Base-by-base conservation (phyloP, 2,329 filamentous ascomycete genomes). In the Chrysoporthe deuterocubensis region DNA sequence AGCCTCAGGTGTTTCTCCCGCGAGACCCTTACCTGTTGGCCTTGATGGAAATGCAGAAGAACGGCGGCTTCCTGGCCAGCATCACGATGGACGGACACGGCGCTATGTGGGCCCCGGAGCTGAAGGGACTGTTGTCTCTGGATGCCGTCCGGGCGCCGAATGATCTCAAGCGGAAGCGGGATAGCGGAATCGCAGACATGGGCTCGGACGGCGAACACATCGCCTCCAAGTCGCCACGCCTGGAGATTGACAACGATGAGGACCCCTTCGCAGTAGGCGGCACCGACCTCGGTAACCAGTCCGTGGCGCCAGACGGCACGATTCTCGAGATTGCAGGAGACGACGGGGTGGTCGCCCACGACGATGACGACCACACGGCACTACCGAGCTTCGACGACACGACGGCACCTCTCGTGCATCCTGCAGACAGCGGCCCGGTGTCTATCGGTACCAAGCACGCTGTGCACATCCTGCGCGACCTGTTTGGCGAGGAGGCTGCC, bases 391-490 rank as follows among this genome's bases (percentile, higher is more conserved):
- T 96, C 73, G 93, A 97, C 73, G 92, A 94, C 56, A 95, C 92
- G 0, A 90, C 89, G 1, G 87, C 87, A 34, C 91, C 92, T 13
- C 80, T 93, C 3, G 87, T 94, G 4, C 92, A 96, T 75, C 92
- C 94, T 13, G 89, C 89, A 42, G 94, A 97, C 71, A 93, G 89
- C 71, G 94, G 94, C 0, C 92, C 93, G 0, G 91, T 98, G 9
- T 97, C 94, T 0, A 81, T 97, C 21, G 94, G 93, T 69, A 99
- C 96, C 13, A 96, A 96, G 80, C 94, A 97, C 75, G 96, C 96
- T 44, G 96, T 99, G 26, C 95, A 99, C 78, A 88, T 98, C 64
- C 88, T 99, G 9, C 91, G 96, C 65, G 94, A 97, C 68, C 87
- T 92, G 37, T 97, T 99, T 71, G 93, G 94, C 34, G 78, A 87